These are phyloP conservation scores for Macrolepiota dolichaula DNA, from an alignment of 768 basidiomycete genomes.

Conservation along the genomic window DNA sequence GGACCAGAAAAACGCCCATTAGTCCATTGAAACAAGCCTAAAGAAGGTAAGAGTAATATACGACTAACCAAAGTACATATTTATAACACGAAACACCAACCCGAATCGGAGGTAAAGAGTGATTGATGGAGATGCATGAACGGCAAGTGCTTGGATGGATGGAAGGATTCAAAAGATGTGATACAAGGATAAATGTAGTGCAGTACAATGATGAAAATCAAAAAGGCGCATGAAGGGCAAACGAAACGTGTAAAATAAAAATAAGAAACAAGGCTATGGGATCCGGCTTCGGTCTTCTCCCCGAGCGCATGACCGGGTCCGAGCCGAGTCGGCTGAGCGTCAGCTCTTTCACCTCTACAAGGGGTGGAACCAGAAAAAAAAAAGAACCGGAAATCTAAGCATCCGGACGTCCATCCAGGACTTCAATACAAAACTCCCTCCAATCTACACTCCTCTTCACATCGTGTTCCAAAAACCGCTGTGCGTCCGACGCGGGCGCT, in stretches of 20 bases:
- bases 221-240: neutral
- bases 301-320: neutral
- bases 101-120: neutral
- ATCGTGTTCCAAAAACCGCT: constrained; percentile 28
- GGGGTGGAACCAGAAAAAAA: neutral
- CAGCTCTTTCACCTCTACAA: neutral
- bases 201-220: neutral
- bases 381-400: neutral
- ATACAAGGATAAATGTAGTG: neutral
- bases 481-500: constrained; percentile 16
- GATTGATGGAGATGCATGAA: neutral
- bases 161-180: neutral
- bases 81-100: neutral
- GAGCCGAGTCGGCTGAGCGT: neutral
- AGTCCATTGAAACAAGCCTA: neutral
- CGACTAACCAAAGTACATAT: neutral
- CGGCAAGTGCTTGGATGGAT: neutral
- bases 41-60: neutral
- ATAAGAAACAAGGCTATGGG: neutral
- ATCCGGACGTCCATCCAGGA: constrained; percentile 21
- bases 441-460: constrained; percentile 43
- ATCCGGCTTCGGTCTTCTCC: constrained; percentile 3
- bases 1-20: neutral
- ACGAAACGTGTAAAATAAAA: neutral
- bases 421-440: constrained; percentile 54